A percentile compares a stretch with the other conserved stretches of the same genome.
Evolutionary conservation across 768 basidiomycete species (phyloP).

Genomic region (Mycena belliarum): DNA sequence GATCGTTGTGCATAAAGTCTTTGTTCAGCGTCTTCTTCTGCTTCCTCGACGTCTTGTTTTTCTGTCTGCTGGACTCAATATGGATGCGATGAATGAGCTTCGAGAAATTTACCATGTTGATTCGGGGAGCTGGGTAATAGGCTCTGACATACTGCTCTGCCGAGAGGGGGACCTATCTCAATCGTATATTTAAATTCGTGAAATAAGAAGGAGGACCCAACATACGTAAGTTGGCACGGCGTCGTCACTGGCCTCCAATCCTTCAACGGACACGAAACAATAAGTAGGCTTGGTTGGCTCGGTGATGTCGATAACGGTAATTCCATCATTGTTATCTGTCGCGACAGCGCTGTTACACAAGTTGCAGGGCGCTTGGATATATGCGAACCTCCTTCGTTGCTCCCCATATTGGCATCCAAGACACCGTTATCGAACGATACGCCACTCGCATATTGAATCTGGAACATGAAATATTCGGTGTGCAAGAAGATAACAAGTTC

Average conservation of each 20-base stretch:
- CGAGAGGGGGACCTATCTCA: conserved; percentile 12
- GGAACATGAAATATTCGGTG: not conserved
- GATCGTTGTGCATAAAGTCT: conserved; percentile 17
- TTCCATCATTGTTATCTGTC: conserved; percentile 34
- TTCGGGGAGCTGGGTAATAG: conserved; percentile 18
- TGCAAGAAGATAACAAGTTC: not conserved
- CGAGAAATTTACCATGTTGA: not conserved
- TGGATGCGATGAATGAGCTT: too few relatives aligned
- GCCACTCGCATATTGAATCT: conserved; percentile 18
- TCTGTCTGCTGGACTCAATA: not conserved
- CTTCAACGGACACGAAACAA: conserved; percentile 22
- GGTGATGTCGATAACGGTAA: conserved; percentile 32
- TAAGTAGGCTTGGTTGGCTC: conserved; percentile 26
- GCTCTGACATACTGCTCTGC: conserved; percentile 23
- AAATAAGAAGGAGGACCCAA: not conserved
- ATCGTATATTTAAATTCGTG: not conserved
- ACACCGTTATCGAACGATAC: conserved; percentile 18
- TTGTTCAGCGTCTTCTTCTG: conserved; percentile 16
- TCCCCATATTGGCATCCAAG: conserved; percentile 25
- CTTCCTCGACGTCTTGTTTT: not conserved
- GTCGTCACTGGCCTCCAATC: not conserved
- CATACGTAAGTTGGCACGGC: not conserved
- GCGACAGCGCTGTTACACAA: not conserved
- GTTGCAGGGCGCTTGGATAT: not conserved
- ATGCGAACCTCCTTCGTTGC: conserved; percentile 24